Evolutionary conservation across 2,329 filamentous ascomycete species (phyloP).

Genomic region (Teratosphaeriaceae sp.): DNA sequence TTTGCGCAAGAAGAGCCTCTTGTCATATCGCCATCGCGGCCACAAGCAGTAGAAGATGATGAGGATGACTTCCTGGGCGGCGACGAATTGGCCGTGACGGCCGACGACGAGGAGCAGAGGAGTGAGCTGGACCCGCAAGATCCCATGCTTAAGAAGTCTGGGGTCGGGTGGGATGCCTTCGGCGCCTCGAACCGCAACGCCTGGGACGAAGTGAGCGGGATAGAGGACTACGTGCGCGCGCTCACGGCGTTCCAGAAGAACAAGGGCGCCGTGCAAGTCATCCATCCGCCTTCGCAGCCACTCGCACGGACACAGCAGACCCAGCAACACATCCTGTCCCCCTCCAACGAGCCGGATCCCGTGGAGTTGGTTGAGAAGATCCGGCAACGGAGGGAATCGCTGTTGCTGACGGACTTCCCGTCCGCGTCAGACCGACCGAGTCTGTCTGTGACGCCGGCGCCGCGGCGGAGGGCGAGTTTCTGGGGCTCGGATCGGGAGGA

Average conservation of each 20-base stretch:
- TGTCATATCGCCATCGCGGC: no score
- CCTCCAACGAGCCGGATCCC: constrained; percentile 18
- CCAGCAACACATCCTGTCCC: constrained; percentile 18
- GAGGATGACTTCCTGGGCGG: constrained; percentile 11
- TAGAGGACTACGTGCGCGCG: constrained; percentile 76
- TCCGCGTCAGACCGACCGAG: constrained; percentile 75
- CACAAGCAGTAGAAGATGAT: constrained; percentile 9
- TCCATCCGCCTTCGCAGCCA: no score
- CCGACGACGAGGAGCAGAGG: background rate
- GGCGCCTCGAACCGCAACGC: constrained; percentile 60
- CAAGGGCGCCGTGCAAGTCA: constrained; percentile 34
- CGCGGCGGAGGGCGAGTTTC: constrained; percentile 61
- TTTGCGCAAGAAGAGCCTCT: constrained; percentile 52
- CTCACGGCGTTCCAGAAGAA: constrained; percentile 57
- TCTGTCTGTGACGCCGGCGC: constrained; percentile 83
- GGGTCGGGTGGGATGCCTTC: constrained; percentile 63
- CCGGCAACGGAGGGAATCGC: constrained; percentile 43
- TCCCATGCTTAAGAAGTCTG: constrained; percentile 36
- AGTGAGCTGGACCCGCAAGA: constrained; percentile 26
- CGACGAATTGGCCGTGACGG: constrained; percentile 24
- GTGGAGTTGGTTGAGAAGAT: constrained; percentile 24
- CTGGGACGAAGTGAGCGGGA: constrained; percentile 88
- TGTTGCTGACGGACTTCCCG: constrained; percentile 82
- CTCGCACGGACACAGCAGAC: no score
- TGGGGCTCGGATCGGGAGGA: constrained; percentile 54